Evolutionary conservation across 2,329 filamentous ascomycete species (phyloP).

Genomic region (Fusarium austroafricanum): DNA sequence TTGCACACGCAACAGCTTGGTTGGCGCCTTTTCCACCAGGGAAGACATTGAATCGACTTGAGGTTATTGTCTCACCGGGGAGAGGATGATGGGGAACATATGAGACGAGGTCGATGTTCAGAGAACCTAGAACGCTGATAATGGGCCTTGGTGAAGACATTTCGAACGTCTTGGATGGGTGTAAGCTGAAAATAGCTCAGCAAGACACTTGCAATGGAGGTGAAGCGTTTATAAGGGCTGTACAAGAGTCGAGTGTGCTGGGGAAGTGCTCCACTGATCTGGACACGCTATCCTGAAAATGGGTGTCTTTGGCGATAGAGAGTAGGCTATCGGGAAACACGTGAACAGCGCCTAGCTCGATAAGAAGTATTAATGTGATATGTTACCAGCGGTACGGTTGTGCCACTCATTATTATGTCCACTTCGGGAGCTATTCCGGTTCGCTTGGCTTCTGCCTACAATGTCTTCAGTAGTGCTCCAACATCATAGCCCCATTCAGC

Average conservation of each 20-base stretch:
- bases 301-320: conserved; percentile 21
- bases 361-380: background rate
- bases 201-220: too few species aligned
- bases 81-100: conserved; percentile 86
- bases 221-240: conserved; percentile 2
- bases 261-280: background rate
- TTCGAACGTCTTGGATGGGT: background rate
- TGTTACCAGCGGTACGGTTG: background rate
- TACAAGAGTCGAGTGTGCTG: background rate
- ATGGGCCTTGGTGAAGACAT: conserved; percentile 9
- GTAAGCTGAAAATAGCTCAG: background rate
- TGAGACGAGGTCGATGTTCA: conserved; percentile 94
- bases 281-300: conserved; percentile 13
- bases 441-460: background rate
- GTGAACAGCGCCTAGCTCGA: background rate
- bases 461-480: conserved; percentile 24
- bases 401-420: background rate
- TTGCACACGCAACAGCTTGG: conserved; percentile 89
- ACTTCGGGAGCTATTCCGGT: too few species aligned
- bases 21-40: conserved; percentile 96
- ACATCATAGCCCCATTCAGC: conserved; percentile 49
- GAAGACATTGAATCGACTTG: conserved; percentile 80
- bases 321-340: background rate
- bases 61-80: conserved; percentile 88
- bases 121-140: conserved; percentile 89